Base-by-base conservation (phyloP, 1,284 basidiomycete genomes). In the Volvariella surrecta region DNA sequence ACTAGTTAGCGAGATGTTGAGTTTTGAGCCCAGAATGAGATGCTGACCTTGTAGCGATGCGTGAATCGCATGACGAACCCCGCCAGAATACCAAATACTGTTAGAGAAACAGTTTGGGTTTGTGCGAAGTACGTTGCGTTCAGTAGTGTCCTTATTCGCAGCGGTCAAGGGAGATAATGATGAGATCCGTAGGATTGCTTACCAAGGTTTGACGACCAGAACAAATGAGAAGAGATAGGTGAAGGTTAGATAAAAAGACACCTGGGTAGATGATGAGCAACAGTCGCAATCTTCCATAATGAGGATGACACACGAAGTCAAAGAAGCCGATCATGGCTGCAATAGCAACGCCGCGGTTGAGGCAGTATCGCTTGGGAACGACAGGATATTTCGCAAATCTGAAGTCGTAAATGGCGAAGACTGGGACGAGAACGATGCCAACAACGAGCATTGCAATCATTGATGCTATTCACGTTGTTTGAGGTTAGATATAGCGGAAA, bases 251-350 rank as follows among this genome's bases (percentile, higher is more conserved):
- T 75, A 80, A 61, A 73, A 84, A 0, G 79, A 81, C 42, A 78
- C 54, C 76, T 79, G 45, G 7, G 10, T 28, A 31, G n/a, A 37
- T 13, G 11, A 24, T 45, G 38, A 42, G 37, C 17, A 8, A 43
- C n/a, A n/a, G n/a, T n/a, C n/a, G n/a, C n/a, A n/a, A n/a, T n/a
- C n/a, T n/a, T n/a, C n/a, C n/a, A n/a, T n/a, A n/a, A n/a, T 28
- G 24, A 11, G 24, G 24, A 28, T 28, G 8, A 63, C 73, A 15
- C 49, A 78, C 75, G 53, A 84, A 86, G 58, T 86, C 82, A 46
- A 82, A 75, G 55, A 79, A 80, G 4, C 82, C 82, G 48, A 89
- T 79, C 37, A 78, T 56, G 18, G 75, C 67, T 0, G 82, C 75
- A 19, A 74, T 66, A 18, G 84, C 64, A 20, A 88, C 74, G 30